phyloP scores from a whole-genome alignment of 495 filamentous ascomycete species.

The Xylaria intraflava region DNA sequence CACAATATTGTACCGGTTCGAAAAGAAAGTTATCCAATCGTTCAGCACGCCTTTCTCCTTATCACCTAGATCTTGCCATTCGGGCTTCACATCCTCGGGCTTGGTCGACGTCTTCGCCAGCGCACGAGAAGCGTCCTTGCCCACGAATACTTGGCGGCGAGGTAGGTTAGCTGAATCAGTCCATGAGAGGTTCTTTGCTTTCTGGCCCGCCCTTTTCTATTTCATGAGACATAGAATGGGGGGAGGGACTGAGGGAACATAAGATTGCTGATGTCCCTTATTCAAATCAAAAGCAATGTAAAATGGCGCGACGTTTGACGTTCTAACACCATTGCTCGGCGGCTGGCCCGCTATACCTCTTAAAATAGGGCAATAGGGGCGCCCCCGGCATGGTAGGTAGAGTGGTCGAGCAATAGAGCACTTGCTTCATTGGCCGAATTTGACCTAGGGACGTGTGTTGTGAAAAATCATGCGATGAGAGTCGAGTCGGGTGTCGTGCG shows the following conservation, averaged over 20 bases:
- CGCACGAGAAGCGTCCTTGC: conserved; percentile 88
- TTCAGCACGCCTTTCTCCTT: conserved; percentile 77
- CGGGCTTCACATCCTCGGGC: conserved; percentile 69
- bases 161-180: conserved; percentile 17
- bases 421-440: neutral
- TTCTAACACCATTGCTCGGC: no score
- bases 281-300: no score
- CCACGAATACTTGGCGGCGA: conserved; percentile 69
- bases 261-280: no score
- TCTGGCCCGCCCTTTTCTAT: neutral
- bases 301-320: no score
- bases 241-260: neutral
- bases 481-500: neutral
- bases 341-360: no score
- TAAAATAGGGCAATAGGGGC: no score
- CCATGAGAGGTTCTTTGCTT: neutral
- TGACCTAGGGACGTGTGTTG: no score
- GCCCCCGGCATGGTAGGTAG: neutral
- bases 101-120: conserved; percentile 83
- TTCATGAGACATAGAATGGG: neutral
- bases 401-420: no score
- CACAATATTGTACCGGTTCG: conserved; percentile 90
- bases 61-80: conserved; percentile 81
- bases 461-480: neutral
- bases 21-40: conserved; percentile 95